A percentile compares a stretch with the other conserved stretches of the same genome.
Conservation (phyloP, 192 early-diverging fungal genomes). For the Rhizophagus prolifer region DNA sequence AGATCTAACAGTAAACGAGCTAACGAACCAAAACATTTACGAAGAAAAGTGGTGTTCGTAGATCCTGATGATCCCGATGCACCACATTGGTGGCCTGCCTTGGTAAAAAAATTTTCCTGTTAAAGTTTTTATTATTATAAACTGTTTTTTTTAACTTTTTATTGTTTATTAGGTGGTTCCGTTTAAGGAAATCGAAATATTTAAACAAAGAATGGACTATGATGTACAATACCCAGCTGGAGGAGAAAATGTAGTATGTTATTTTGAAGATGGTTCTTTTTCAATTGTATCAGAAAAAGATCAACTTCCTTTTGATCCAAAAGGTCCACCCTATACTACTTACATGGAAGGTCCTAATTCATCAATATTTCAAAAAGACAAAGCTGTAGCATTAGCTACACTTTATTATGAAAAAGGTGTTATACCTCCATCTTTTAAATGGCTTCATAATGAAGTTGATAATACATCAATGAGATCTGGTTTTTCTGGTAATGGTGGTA, state of each 20-base stretch:
- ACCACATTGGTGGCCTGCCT: slow-evolving; percentile 61
- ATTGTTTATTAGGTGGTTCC: slow-evolving; percentile 43
- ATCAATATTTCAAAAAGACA: slow-evolving; percentile 43
- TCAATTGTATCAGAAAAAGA: slow-evolving; percentile 29
- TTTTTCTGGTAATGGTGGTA: neutral
- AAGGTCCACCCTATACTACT: slow-evolving; percentile 33
- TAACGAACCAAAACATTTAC: slow-evolving; percentile 22
- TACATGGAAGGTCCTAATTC: slow-evolving; percentile 48
- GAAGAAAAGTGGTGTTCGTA: slow-evolving; percentile 52
- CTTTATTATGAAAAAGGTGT: slow-evolving; percentile 46
- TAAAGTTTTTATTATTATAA: too few species aligned
- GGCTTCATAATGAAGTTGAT: slow-evolving; percentile 36
- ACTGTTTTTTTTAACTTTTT: neutral
- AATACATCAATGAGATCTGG: neutral
- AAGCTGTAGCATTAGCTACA: slow-evolving; percentile 51
- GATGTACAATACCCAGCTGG: slow-evolving; percentile 45
- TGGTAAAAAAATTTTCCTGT: too few species aligned
- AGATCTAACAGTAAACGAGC: neutral
- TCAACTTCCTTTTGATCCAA: slow-evolving; percentile 25
- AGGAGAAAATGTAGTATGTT: slow-evolving; percentile 59
- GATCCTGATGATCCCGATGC: slow-evolving; percentile 54
- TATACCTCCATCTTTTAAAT: slow-evolving; percentile 44
- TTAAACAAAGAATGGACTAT: slow-evolving; percentile 44
- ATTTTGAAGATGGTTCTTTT: slow-evolving; percentile 63
- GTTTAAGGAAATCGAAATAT: slow-evolving; percentile 47